phyloP scores from a whole-genome alignment of 176 grass and related monocot species.

The Ensete ventricosum region DNA sequence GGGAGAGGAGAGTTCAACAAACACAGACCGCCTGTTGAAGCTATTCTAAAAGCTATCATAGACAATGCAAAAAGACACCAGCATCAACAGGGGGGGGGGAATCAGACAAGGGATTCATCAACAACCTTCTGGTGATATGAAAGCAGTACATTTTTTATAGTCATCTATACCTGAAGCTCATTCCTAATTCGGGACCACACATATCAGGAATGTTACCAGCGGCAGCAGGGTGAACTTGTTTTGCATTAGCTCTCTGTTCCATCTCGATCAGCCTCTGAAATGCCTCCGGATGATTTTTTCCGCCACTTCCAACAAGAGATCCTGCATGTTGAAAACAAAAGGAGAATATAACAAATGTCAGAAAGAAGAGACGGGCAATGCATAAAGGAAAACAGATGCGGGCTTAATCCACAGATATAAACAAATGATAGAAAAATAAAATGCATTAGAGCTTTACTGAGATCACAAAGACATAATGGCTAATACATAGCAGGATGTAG shows the following conservation, averaged over 20 bases:
- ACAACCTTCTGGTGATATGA: background rate
- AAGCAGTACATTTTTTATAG: background rate
- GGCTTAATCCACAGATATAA: no score
- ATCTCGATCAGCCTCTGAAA: slow-evolving; percentile 81
- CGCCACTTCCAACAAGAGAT: slow-evolving; percentile 11
- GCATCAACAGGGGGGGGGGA: no score
- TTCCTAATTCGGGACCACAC: slow-evolving; percentile 44
- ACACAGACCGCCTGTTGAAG: background rate
- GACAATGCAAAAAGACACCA: no score
- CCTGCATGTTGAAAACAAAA: background rate
- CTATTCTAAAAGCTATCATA: background rate
- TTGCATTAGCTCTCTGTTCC: slow-evolving; percentile 69
- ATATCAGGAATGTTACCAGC: slow-evolving; percentile 38
- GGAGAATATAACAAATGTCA: background rate
- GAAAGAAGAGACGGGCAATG: no score
- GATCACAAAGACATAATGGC: no score
- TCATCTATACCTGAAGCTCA: slow-evolving; percentile 69
- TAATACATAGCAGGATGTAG: no score
- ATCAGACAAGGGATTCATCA: background rate
- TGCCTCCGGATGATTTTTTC: slow-evolving; percentile 41
- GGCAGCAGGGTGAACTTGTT: slow-evolving; percentile 49
- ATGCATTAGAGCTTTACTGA: no score
- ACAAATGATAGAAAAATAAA: no score
- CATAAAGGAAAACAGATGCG: background rate
- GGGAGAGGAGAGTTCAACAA: background rate